Conservation (phyloP, 2,329 filamentous ascomycete genomes). For the Plectosphaerella sp. region DNA sequence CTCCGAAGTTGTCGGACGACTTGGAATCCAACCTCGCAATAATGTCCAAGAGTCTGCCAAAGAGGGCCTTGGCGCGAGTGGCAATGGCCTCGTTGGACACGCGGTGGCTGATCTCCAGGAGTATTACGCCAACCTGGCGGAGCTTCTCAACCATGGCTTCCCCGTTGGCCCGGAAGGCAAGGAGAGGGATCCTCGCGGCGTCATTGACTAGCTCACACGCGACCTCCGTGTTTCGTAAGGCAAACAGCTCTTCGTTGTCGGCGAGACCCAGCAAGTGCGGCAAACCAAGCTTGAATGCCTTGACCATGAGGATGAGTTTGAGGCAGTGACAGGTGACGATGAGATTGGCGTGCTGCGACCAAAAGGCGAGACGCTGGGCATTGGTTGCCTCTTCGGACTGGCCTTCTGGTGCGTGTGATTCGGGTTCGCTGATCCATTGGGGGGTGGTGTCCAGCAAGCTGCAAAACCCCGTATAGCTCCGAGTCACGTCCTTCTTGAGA, state of each 20-base stretch:
- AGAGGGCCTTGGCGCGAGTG: slow-evolving; percentile 30
- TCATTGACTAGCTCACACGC: slow-evolving; percentile 35
- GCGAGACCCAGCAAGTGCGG: slow-evolving; percentile 2
- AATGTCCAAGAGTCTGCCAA: slow-evolving; percentile 33
- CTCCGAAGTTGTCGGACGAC: slow-evolving; percentile 32
- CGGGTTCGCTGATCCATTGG: slow-evolving; percentile 4
- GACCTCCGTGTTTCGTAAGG: slow-evolving; percentile 32
- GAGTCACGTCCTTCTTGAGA: slow-evolving; percentile 5
- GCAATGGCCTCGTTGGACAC: slow-evolving; percentile 30
- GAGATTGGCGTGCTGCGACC: slow-evolving; percentile 35
- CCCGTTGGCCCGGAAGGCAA: slow-evolving; percentile 33
- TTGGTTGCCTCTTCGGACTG: accelerated
- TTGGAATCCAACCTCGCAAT: slow-evolving; percentile 35
- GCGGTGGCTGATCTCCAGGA: slow-evolving; percentile 32
- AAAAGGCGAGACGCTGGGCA: slow-evolving; percentile 10
- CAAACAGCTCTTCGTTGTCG: slow-evolving; percentile 3
- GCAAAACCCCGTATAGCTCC: slow-evolving; percentile 16
- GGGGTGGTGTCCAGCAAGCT: slow-evolving; percentile 9
- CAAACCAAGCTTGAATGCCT: slow-evolving; percentile 1
- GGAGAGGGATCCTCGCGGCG: slow-evolving; percentile 35
- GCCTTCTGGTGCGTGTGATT: neutral
- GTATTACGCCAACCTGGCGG: slow-evolving; percentile 29
- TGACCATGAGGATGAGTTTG: slow-evolving; percentile 27
- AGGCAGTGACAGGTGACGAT: slow-evolving; percentile 36
- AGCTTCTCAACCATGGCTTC: slow-evolving; percentile 36